A percentile compares a stretch with the other conserved stretches of the same genome.
Evolutionary conservation across 495 filamentous ascomycete genomes (phyloP).

Genomic region (Penicillium manginii): DNA sequence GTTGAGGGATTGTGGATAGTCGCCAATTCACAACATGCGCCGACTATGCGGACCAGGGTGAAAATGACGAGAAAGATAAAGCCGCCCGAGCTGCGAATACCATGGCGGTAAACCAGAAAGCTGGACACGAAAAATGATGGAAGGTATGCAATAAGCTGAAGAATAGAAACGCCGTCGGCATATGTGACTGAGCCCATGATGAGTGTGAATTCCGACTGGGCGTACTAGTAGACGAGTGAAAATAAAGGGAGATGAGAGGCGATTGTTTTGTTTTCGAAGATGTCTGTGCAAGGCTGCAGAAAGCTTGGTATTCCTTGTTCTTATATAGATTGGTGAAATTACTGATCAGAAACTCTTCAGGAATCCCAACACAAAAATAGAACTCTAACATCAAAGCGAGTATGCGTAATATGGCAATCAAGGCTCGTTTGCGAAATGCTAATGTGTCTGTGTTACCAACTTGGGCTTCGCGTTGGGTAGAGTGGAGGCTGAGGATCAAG

Average conservation of each 20-base stretch:
- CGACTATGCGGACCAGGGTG: constrained; percentile 39
- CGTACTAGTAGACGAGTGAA: neutral
- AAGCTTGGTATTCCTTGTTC: too few species aligned
- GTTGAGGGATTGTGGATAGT: constrained; percentile 34
- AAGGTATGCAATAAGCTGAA: constrained; percentile 37
- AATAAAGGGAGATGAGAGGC: neutral
- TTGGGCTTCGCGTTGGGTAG: too few species aligned
- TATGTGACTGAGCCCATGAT: constrained; percentile 23
- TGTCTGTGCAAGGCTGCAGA: too few species aligned
- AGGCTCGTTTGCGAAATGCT: too few species aligned
- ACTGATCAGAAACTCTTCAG: too few species aligned
- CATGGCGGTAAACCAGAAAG: constrained; percentile 44
- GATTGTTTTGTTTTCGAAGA: neutral
- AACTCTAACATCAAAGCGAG: too few species aligned
- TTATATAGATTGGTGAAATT: too few species aligned
- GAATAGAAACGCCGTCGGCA: constrained; percentile 39
- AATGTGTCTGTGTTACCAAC: too few species aligned
- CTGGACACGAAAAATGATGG: constrained; percentile 35
- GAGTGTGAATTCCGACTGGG: neutral
- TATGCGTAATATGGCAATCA: too few species aligned
- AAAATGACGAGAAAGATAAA: constrained; percentile 45
- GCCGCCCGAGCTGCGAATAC: constrained; percentile 33
- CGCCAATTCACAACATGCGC: constrained; percentile 38
- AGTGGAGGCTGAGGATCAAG: too few species aligned
- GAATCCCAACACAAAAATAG: too few species aligned